Base-by-base conservation (phyloP, 1,139 yeast genomes). In the Yamadazyma aaseri region DNA sequence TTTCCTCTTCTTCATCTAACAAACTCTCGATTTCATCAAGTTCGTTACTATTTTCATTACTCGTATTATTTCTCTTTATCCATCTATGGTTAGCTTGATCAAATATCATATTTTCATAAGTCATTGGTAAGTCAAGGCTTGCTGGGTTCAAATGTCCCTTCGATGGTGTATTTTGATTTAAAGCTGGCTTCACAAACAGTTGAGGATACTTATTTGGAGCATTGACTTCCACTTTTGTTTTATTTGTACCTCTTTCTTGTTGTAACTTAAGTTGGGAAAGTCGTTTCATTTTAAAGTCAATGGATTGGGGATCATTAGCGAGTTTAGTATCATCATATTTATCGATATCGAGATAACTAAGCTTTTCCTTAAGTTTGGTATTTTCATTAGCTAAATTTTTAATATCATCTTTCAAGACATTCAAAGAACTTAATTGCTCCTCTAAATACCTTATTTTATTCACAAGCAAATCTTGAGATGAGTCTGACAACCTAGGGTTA, bases 11-110 rank as follows among this genome's bases (percentile, higher is more conserved):
- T 4, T 50, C 55, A 14, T 51, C 44, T 7, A 55, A 48, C 37
- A 71, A 58, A 46, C 70, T 74, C 34, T 68, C 75, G 27, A 71
- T 71, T 4, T 70, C 65, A 36, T 67, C 73, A 31, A 71, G 55
- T 28, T 70, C 65, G 5, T 61, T 58, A 6, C 46, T 49, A 25
- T 60, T 57, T 26, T 61, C 65, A 35, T 57, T 53, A 18, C 52
- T 53, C n/a, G n/a, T n/a, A n/a, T n/a, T n/a, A 22, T 55, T 56
- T 24, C 50, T 58, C 2, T 54, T 43, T 7, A 64, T 45, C 75
- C 75, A 69, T 36, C 52, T 56, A 30, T 63, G 63, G 34, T 64
- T 62, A 23, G 50, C 52, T 20, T 51, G 54, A 44, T 68, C 74
- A 28, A 65, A 55, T 1, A 63, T 48, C 74, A 68, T 69, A 33